phyloP scores from a whole-genome alignment of 1,139 yeast species.

The Hyphopichia khmerensis region DNA sequence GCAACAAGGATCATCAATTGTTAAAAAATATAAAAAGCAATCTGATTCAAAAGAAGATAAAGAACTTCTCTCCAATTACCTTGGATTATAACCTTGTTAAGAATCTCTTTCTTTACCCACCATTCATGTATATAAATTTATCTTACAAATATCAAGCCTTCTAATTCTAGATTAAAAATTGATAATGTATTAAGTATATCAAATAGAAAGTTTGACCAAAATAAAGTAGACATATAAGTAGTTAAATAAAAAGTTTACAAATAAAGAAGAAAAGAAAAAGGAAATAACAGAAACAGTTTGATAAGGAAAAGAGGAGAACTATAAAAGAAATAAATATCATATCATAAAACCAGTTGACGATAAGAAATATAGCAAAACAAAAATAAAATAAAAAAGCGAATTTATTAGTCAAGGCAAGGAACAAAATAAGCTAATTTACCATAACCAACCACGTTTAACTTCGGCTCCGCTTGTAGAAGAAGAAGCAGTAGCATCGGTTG shows the following conservation, averaged over 20 bases:
- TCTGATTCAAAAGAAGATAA: conserved; percentile 28
- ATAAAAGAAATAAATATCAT: conserved; percentile 6
- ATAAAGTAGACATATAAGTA: too few relatives aligned
- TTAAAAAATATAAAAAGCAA: conserved; percentile 26
- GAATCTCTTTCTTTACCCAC: too few relatives aligned
- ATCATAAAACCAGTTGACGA: conserved; percentile 2
- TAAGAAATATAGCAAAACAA: background rate
- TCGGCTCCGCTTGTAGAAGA: background rate
- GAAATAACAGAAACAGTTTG: background rate
- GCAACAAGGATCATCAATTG: conserved; percentile 39
- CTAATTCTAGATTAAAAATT: background rate
- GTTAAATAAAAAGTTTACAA: too few relatives aligned
- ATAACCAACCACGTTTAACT: conserved; percentile 29
- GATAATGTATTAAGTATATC: background rate
- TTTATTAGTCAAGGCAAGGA: too few relatives aligned
- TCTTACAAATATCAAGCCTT: background rate
- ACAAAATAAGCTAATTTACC: conserved; percentile 15
- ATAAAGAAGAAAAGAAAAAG: background rate
- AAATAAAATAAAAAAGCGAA: too few relatives aligned
- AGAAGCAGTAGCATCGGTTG: conserved; percentile 5
- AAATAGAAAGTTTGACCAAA: too few relatives aligned
- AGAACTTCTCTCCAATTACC: conserved; percentile 27
- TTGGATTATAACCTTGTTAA: conserved; percentile 1
- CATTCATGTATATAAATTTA: background rate
- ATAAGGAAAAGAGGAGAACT: background rate